A percentile compares a stretch with the other conserved stretches of the same genome.
Conservation (phyloP, 202 grass and related monocot species). For the Tripidium arundinaceum region DNA sequence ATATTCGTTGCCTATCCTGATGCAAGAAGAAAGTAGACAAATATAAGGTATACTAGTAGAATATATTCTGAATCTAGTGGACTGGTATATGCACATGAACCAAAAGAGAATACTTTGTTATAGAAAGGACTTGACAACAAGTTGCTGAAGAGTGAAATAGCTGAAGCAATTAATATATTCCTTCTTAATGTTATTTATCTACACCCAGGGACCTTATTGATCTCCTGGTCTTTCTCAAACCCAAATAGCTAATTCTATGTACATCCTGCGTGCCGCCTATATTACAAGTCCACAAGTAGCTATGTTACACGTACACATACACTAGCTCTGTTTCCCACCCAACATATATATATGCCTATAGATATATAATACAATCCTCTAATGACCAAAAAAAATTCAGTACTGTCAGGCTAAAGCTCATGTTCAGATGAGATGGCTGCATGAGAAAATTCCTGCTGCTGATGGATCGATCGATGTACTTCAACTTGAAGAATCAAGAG, state of each 20-base stretch:
- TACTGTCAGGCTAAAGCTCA: constrained; percentile 8
- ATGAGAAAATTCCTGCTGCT: constrained; percentile 18
- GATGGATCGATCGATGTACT: neutral
- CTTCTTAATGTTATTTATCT: constrained; percentile 18
- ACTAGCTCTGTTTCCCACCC: neutral
- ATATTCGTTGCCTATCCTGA: constrained; percentile 3
- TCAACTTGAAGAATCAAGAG: no score
- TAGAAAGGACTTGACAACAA: constrained; percentile 4
- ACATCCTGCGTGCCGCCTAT: constrained; percentile 15
- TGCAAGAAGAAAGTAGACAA: neutral
- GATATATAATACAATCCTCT: constrained; percentile 22
- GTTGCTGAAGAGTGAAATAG: constrained; percentile 24
- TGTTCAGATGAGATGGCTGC: neutral
- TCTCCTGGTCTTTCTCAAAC: constrained; percentile 22
- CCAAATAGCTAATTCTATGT: constrained; percentile 38
- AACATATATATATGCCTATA: neutral
- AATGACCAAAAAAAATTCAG: constrained; percentile 29
- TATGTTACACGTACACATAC: neutral
- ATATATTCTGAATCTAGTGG: constrained; percentile 18
- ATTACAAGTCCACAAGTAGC: neutral
- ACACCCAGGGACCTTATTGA: constrained; percentile 32
- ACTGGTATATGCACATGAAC: neutral
- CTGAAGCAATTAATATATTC: constrained; percentile 25
- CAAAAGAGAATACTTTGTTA: neutral
- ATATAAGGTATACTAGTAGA: neutral